Conservation (phyloP, 1,284 basidiomycete species). For the Leccinum cinnamomeum region DNA sequence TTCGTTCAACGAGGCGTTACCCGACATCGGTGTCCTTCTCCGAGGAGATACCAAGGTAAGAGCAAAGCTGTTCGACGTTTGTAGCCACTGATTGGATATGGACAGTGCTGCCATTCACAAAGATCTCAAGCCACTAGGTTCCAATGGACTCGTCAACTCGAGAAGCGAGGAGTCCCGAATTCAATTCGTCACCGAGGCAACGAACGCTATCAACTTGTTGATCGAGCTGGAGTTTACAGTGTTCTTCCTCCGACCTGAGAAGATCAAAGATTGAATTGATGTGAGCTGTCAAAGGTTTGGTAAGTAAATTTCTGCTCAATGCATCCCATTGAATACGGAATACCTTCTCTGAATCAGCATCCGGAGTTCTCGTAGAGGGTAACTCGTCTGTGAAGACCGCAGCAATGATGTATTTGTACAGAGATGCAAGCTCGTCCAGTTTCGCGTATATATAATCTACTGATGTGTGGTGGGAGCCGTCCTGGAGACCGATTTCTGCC, state of each 20-base stretch:
- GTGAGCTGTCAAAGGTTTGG: slow-evolving; percentile 36
- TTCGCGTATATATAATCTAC: slow-evolving; percentile 27
- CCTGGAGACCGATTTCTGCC: neutral
- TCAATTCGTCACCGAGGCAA: slow-evolving; percentile 68
- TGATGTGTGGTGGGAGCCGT: neutral
- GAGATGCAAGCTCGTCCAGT: slow-evolving; percentile 30
- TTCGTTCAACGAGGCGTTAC: slow-evolving; percentile 1
- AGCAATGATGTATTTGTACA: slow-evolving; percentile 17
- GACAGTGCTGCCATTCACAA: slow-evolving; percentile 69
- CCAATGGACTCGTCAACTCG: neutral
- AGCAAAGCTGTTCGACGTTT: slow-evolving; percentile 60
- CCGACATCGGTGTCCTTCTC: slow-evolving; percentile 13
- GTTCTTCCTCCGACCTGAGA: slow-evolving; percentile 46
- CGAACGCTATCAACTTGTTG: slow-evolving; percentile 71
- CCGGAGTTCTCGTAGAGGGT: slow-evolving; percentile 5
- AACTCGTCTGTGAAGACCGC: slow-evolving; percentile 1
- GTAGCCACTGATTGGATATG: slow-evolving; percentile 65
- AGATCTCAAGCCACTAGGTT: slow-evolving; percentile 76
- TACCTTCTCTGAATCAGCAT: slow-evolving; percentile 28
- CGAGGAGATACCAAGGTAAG: slow-evolving; percentile 40
- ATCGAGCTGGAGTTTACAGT: slow-evolving; percentile 48
- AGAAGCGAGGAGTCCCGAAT: slow-evolving; percentile 35
- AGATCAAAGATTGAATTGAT: slow-evolving; percentile 31
- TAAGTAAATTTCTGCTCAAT: neutral
- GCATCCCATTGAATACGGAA: neutral